A percentile compares a stretch with the other conserved stretches of the same genome.
phyloP scores from a whole-genome alignment of 352 stramenopile genomes.

The Globisporangium uncinulatum region DNA sequence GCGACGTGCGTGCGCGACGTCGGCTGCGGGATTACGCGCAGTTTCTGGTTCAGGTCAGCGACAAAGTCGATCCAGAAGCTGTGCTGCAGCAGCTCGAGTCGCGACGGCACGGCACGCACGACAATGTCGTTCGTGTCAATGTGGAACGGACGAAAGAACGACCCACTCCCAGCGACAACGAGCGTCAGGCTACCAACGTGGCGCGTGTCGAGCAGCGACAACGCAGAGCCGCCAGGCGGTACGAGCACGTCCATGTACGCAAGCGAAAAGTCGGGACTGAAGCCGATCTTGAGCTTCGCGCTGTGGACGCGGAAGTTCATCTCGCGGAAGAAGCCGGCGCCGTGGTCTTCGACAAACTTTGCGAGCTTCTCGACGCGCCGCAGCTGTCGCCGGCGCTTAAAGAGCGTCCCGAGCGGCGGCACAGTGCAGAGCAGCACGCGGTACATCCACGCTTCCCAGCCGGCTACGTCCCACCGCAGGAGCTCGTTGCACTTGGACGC shows the following conservation, averaged over 20 bases:
- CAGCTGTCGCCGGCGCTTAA: conserved; percentile 65
- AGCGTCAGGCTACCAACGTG: conserved; percentile 24
- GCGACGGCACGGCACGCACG: conserved; percentile 63
- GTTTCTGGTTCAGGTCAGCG: conserved; percentile 55
- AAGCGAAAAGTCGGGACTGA: conserved; percentile 81
- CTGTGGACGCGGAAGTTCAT: conserved; percentile 75
- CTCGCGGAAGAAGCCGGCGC: conserved; percentile 74
- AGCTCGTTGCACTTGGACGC: conserved; percentile 69
- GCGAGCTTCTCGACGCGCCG: conserved; percentile 54
- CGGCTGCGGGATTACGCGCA: conserved; percentile 64
- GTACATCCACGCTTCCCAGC: conserved; percentile 69
- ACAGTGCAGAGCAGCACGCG: conserved; percentile 36
- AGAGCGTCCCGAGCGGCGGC: conserved; percentile 48
- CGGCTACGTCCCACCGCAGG: conserved; percentile 42
- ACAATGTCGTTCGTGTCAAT: conserved; percentile 83
- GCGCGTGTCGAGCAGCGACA: conserved; percentile 12
- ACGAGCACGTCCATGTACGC: conserved; percentile 79
- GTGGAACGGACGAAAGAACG: conserved; percentile 76
- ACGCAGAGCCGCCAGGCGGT: conserved; percentile 17
- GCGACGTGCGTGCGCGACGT: conserved; percentile 27
- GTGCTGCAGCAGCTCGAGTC: conserved; percentile 63
- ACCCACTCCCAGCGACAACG: conserved; percentile 66
- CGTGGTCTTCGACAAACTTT: conserved; percentile 62
- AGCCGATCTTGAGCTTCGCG: conserved; percentile 73
- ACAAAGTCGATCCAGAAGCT: conserved; percentile 85